These are phyloP conservation scores for Aphanomyces invadans DNA, from an alignment of 352 stramenopile species.

Conservation along the genomic window DNA sequence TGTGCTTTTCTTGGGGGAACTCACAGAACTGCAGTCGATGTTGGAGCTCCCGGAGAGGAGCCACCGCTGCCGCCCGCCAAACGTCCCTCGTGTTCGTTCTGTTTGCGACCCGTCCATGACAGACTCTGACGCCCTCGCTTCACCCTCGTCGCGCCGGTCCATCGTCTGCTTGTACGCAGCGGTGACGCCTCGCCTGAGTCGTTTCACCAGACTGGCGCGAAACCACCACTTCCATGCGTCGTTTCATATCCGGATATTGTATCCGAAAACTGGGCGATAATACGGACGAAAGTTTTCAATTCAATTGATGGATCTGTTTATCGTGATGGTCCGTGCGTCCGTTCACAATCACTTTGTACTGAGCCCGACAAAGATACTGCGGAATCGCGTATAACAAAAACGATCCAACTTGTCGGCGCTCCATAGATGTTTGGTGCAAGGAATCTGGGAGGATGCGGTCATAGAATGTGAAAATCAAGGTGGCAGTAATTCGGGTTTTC, in stretches of 20 bases:
- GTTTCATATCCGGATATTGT: constrained; percentile 9
- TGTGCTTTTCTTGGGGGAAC: constrained; percentile 33
- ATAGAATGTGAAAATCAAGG: background rate
- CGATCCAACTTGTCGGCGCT: too few species aligned
- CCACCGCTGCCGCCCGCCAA: constrained; percentile 67
- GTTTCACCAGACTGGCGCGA: background rate
- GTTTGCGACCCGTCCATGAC: constrained; percentile 56
- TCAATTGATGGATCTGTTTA: too few species aligned
- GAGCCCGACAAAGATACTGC: too few species aligned
- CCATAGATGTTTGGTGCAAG: too few species aligned
- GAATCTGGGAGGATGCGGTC: background rate
- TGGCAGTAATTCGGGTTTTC: background rate
- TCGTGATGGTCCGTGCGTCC: too few species aligned
- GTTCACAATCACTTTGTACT: too few species aligned
- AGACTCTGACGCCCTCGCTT: background rate
- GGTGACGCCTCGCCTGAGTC: background rate
- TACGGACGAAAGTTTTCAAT: too few species aligned
- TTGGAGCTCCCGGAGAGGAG: constrained; percentile 32
- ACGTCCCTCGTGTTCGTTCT: constrained; percentile 57
- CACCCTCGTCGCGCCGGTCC: constrained; percentile 11
- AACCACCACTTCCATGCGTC: background rate
- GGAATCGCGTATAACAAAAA: too few species aligned
- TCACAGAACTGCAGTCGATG: constrained; percentile 34
- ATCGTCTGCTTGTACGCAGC: background rate
- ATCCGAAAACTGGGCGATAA: background rate